phyloP scores from a whole-genome alignment of 2,329 filamentous ascomycete genomes.

The Cadophora sp. region DNA sequence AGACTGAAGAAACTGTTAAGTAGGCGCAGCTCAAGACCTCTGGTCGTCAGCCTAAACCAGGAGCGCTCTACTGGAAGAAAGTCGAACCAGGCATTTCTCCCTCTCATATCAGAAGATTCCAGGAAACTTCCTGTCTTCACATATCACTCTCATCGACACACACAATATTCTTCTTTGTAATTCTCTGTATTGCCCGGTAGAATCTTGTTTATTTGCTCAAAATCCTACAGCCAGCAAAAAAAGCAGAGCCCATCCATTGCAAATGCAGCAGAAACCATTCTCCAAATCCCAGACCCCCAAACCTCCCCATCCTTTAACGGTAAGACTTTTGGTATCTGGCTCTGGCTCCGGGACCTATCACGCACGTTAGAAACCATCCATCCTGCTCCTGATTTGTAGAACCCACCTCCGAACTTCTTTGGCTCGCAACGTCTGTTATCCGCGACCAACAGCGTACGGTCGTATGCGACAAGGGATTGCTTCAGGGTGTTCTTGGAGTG shows the following conservation, averaged over 20 bases:
- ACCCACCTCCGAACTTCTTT: slow-evolving; percentile 78
- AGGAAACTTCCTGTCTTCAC: neutral
- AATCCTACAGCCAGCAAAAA: slow-evolving; percentile 45
- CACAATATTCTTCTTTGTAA: slow-evolving; percentile 28
- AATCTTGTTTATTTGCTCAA: slow-evolving; percentile 46
- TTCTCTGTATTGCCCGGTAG: slow-evolving; percentile 40
- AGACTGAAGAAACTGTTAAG: neutral
- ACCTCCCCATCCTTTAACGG: slow-evolving; percentile 70
- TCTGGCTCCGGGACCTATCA: slow-evolving; percentile 90
- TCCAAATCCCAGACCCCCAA: slow-evolving; percentile 41
- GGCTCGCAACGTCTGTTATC: slow-evolving; percentile 99
- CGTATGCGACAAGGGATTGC: slow-evolving; percentile 94
- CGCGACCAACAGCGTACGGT: slow-evolving; percentile 96
- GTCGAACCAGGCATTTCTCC: neutral
- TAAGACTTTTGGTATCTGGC: slow-evolving; percentile 99
- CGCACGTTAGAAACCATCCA: slow-evolving; percentile 34
- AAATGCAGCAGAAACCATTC: slow-evolving; percentile 46
- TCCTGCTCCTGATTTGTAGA: slow-evolving; percentile 15
- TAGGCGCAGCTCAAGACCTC: neutral
- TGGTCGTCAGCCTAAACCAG: neutral
- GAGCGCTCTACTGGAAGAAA: neutral
- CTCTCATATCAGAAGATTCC: neutral
- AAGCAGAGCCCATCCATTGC: slow-evolving; percentile 45
- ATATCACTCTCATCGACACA: slow-evolving; percentile 9
- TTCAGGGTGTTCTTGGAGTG: slow-evolving; percentile 99